Percentiles rank a stretch among this genome's conserved stretches.
phyloP scores from a whole-genome alignment of 2,329 filamentous ascomycete species.

The Orbilia quercus region DNA sequence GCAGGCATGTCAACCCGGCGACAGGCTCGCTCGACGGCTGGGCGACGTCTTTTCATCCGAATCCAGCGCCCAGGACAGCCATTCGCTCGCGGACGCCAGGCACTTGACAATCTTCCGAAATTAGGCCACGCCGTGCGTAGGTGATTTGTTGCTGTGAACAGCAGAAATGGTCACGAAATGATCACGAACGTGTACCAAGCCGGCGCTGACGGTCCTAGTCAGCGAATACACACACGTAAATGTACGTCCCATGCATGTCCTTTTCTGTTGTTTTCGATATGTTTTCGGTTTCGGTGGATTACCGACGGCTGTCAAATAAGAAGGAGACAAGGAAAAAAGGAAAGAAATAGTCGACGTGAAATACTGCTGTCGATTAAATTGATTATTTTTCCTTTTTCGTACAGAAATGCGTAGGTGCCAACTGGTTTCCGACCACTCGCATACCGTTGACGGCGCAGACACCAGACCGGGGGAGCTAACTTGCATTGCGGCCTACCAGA shows the following conservation, averaged over 20 bases:
- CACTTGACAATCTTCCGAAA: slow-evolving; percentile 37
- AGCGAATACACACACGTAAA: slow-evolving; percentile 9
- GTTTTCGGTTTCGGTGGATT: slow-evolving; percentile 17
- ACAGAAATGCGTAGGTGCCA: slow-evolving; percentile 19
- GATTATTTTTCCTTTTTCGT: slow-evolving; percentile 39
- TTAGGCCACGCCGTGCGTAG: slow-evolving; percentile 20
- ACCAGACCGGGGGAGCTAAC: slow-evolving; percentile 14
- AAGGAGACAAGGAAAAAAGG: too few species aligned
- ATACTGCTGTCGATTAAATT: slow-evolving; percentile 11
- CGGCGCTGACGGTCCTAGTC: not conserved
- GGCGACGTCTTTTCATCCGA: slow-evolving; percentile 46
- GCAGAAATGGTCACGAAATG: slow-evolving; percentile 22
- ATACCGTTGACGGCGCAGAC: slow-evolving; percentile 53
- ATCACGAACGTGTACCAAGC: not conserved
- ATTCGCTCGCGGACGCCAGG: slow-evolving; percentile 41
- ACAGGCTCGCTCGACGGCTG: slow-evolving; percentile 29
- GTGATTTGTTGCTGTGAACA: slow-evolving; percentile 28
- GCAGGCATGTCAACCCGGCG: slow-evolving; percentile 18
- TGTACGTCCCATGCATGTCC: too few species aligned
- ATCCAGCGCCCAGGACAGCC: slow-evolving; percentile 31
- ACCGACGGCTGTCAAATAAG: slow-evolving; percentile 10
- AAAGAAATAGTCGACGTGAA: slow-evolving; percentile 8
- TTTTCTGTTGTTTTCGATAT: too few species aligned
- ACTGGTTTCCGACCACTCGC: slow-evolving; percentile 35
- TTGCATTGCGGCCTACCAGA: slow-evolving; percentile 37